Percentiles rank a stretch among this genome's conserved stretches.
Conservation (phyloP, 139 green algal genomes). For the Nannochloris sp. region DNA sequence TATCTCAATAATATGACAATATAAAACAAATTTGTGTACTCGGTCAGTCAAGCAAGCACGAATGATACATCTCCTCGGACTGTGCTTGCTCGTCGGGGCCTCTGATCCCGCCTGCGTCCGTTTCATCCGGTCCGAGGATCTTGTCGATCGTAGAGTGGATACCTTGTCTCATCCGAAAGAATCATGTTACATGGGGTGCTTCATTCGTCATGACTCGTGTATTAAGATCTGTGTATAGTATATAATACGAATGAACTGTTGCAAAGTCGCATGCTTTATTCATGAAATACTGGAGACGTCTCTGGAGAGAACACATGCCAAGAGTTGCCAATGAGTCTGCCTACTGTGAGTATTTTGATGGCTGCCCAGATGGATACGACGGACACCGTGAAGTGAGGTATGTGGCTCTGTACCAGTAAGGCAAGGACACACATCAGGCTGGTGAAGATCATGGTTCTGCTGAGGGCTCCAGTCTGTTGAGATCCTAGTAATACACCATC, state of each 20-base stretch:
- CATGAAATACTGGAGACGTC: constrained; percentile 5
- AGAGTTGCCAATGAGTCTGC: constrained; percentile 22
- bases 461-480: constrained; percentile 21
- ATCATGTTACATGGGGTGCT: no score
- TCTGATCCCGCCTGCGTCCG: no score
- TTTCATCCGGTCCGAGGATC: no score
- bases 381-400: not conserved
- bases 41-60: no score
- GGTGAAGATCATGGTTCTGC: constrained; percentile 16
- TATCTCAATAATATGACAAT: no score
- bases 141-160: no score
- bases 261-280: not conserved
- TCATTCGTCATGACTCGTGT: no score
- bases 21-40: no score
- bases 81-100: no score
- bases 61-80: no score
- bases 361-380: constrained; percentile 15
- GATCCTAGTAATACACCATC: constrained; percentile 30
- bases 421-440: not conserved
- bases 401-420: not conserved
- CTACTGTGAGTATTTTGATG: constrained; percentile 30
- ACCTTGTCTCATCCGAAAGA: no score
- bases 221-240: no score
- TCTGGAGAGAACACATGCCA: constrained; percentile 18
- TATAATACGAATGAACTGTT: not conserved